Evolutionary conservation across 2,329 filamentous ascomycete genomes (phyloP).

Genomic region (Colletotrichum sp.): DNA sequence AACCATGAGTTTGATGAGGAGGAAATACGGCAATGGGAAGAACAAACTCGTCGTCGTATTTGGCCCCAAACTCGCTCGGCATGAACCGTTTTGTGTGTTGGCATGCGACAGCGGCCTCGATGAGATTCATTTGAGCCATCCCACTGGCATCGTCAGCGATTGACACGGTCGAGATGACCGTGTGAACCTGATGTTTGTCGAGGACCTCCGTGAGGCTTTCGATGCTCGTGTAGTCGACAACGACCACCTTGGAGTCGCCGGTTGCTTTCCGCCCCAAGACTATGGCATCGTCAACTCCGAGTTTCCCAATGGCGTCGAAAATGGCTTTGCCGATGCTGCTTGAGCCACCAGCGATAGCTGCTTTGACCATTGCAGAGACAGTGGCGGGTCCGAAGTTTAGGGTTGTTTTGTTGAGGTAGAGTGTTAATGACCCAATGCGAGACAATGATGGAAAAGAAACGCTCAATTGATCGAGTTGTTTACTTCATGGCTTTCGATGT

Average conservation of each 20-base stretch:
- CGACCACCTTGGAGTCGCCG: background rate
- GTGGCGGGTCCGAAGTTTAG: background rate
- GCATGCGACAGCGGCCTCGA: background rate
- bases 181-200: background rate
- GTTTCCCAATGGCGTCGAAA: background rate
- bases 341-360: background rate
- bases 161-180: background rate
- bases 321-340: background rate
- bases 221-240: background rate
- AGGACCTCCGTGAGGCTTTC: fast-evolving
- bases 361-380: background rate
- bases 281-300: background rate
- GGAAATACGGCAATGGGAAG: background rate
- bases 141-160: background rate
- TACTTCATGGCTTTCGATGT: no score
- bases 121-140: background rate
- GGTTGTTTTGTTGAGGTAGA: background rate
- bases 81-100: background rate
- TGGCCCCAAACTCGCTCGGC: background rate
- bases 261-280: background rate
- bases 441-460: background rate
- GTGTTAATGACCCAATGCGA: background rate
- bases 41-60: background rate
- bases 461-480: no score
- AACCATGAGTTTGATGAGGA: background rate